Evolutionary conservation across 2,329 filamentous ascomycete genomes (phyloP), one percentile per base, ranked within the genome.

Genomic region (Tricladium varicosporioides): DNA sequence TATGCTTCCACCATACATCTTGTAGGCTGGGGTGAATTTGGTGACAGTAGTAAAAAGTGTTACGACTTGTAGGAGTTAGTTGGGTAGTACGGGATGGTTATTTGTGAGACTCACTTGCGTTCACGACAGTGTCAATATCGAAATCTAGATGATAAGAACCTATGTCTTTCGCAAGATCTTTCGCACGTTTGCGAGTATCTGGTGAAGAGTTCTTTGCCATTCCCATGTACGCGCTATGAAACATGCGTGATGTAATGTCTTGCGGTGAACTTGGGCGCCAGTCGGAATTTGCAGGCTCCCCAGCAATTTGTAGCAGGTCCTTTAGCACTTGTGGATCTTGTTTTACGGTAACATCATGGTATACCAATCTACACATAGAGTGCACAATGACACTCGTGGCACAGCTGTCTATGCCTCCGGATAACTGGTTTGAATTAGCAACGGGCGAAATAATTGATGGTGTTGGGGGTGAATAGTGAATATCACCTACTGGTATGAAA

Each of bases 111-210:
- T 27, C 22, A 27, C 22, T 75, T 0, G 86, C 81, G 16, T 80
- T 75, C 59, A 85, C 84, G 8, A 86, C 79, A 1, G 79, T 78
- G 67, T 93, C 90, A 56, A 93, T 59, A 19, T 91, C 83, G 46
- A 91, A 75, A 66, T 92, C 82, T 3, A 83, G 78, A 68, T 94
- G 91, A 66, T 91, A 86, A 14, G 82, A 78, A 2, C 89, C 89
- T 52, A 93, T 91, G 4, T 75, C 78, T 3, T 75, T 67, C 4
- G 80, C 70, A 0, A 93, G 42, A 5, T 57, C 49, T 14, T 44
- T n/a, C 5, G 49, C 50, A 33, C 49, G 43, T 14, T 50, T 18
- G 10, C 54, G 42, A n/a, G 58, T 60, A 62, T 90, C 87, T 46
- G 75, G 74, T 27, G 80, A 84, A 50, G 82, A 85, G 44, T 86